phyloP scores from a whole-genome alignment of 1,284 basidiomycete genomes.

The Exobasidium rhododendri region DNA sequence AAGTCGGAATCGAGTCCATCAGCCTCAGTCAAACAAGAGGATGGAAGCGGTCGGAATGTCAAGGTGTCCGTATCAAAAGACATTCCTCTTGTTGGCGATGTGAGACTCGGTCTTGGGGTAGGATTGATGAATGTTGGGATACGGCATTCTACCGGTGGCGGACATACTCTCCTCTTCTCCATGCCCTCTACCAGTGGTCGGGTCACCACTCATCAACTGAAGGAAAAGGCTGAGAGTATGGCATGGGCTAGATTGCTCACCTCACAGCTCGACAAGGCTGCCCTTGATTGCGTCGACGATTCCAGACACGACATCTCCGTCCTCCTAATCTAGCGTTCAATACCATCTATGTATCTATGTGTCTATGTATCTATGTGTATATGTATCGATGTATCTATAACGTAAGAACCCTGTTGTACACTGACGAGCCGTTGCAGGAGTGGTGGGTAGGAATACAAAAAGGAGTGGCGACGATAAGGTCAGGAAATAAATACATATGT shows the following conservation, averaged over 20 bases:
- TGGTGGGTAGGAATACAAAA: background rate
- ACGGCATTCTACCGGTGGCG: background rate
- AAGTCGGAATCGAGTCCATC: background rate
- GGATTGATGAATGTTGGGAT: constrained; percentile 10
- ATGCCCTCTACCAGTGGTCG: constrained; percentile 43
- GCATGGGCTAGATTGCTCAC: background rate
- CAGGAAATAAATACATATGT: background rate
- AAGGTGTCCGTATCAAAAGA: background rate
- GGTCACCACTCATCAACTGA: constrained; percentile 45
- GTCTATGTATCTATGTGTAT: too few relatives aligned
- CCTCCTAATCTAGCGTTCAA: background rate
- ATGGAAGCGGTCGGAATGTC: background rate
- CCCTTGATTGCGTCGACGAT: background rate
- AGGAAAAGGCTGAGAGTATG: constrained; percentile 28
- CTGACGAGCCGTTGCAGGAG: too few relatives aligned
- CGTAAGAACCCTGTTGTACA: too few relatives aligned
- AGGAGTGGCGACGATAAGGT: constrained; percentile 44
- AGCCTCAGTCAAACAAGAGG: background rate
- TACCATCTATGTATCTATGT: too few relatives aligned
- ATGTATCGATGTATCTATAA: too few relatives aligned
- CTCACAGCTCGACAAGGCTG: background rate
- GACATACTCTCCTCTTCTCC: constrained; percentile 32
- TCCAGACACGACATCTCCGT: background rate
- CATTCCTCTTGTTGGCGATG: constrained; percentile 2
- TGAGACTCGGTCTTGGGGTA: background rate